Conservation (phyloP, 2,329 filamentous ascomycete genomes). For the Colletotrichum brevisporum region DNA sequence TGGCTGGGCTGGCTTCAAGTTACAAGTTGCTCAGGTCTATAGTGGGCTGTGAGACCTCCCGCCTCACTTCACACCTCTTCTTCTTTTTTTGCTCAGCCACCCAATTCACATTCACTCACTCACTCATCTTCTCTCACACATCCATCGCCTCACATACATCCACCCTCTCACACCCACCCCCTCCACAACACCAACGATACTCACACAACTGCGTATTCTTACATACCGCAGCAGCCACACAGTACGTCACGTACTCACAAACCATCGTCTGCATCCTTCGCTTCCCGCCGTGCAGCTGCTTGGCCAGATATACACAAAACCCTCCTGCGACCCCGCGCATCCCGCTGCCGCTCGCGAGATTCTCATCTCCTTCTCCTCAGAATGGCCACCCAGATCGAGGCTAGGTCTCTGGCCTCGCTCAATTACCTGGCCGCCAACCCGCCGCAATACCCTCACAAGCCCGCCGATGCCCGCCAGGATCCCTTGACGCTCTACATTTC, state of each 20-base stretch:
- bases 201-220: too few species aligned
- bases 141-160: background rate
- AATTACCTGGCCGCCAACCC: slow-evolving; percentile 88
- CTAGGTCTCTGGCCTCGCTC: slow-evolving; percentile 84
- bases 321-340: background rate
- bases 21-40: slow-evolving; percentile 10
- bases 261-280: background rate
- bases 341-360: background rate
- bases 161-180: background rate
- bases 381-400: slow-evolving; percentile 73
- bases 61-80: slow-evolving; percentile 22
- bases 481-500: slow-evolving; percentile 92
- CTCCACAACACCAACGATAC: background rate
- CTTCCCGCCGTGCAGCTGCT: background rate
- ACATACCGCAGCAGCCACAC: background rate
- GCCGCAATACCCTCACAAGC: slow-evolving; percentile 86
- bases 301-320: slow-evolving; percentile 17
- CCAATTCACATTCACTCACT: slow-evolving; percentile 13
- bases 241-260: background rate
- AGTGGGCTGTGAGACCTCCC: slow-evolving; percentile 35
- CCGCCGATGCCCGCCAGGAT: slow-evolving; percentile 76
- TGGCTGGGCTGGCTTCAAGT: too few species aligned
- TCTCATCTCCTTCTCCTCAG: slow-evolving; percentile 3
- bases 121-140: slow-evolving; percentile 10
- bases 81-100: slow-evolving; percentile 33